A percentile compares a stretch with the other conserved stretches of the same genome.
phyloP scores from a whole-genome alignment of 2,329 filamentous ascomycete genomes.

The Pseudogymnoascus sp. region DNA sequence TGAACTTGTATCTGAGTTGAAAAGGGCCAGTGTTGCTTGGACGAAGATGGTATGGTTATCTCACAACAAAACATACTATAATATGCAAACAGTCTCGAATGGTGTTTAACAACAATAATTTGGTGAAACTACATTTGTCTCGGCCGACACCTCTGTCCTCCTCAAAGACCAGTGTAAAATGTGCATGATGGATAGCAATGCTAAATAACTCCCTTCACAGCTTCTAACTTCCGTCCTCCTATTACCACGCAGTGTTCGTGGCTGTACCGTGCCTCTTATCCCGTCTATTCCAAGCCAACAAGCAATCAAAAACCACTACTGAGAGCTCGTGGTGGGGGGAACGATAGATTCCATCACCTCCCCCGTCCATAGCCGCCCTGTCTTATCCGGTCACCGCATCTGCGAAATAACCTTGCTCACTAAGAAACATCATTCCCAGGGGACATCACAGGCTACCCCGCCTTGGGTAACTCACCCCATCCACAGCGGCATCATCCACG shows the following conservation, averaged over 20 bases:
- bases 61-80: not conserved
- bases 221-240: not conserved
- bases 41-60: not conserved
- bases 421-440: not conserved
- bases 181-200: not conserved
- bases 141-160: not conserved
- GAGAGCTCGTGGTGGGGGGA: not conserved
- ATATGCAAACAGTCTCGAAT: not conserved
- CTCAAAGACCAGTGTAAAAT: not conserved
- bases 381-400: not conserved
- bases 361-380: not conserved
- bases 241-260: not conserved
- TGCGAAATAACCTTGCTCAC: not conserved
- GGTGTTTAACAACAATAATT: not conserved
- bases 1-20: not conserved
- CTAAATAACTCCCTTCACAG: conserved; percentile 3
- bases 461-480: conserved; percentile 76
- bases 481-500: conserved; percentile 75
- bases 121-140: not conserved
- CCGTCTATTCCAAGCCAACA: conserved; percentile 6
- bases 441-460: conserved; percentile 53
- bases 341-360: not conserved
- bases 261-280: not conserved
- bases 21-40: not conserved
- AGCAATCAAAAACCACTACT: not conserved